Evolutionary conservation across 1,284 basidiomycete species (phyloP), one percentile per base, ranked within the genome.

Genomic region (Trametes polyzona): DNA sequence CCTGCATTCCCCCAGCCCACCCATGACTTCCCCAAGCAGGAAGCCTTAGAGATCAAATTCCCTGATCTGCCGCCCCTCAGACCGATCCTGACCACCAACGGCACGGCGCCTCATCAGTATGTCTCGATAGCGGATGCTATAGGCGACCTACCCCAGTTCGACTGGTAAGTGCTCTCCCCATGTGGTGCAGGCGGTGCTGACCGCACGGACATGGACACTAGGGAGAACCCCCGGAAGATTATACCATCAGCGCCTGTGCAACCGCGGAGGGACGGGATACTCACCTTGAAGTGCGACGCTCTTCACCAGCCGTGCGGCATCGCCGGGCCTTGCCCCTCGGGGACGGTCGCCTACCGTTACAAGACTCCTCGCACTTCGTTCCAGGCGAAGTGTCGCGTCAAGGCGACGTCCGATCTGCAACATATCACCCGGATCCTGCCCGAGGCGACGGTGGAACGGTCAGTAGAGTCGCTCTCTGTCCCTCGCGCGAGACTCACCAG

Each of bases 51-150:
- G 10, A 80, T 89, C 37, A 78, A 74, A 42, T 71, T 84, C 44
- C 76, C 76, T 26, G 74, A 33, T 12, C 32, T 69, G 5, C 64
- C 72, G 16, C 51, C 61, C 0, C 69, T 84, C 26, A 66, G 64
- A 5, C 81, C 84, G 0, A 79, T 88, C n/a, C 72, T 71, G 5
- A 76, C 76, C 1, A 60, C 69, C 10, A 59, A 64, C 26, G 86
- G 86, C 0, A 76, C 74, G 1, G 83, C 83, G 2, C 78, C 80
- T 0, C 80, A 83, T 67, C 74, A 73, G 2, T 76, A 75, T 58
- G 80, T 90, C 8, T 81, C 82, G 0, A 78, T 90, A 41, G 75
- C 79, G 14, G 87, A 90, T 65, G 87, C 90, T 0, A 89, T 91
- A 47, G 74, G 76, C 3, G 89, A 92, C 67, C 73, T 92, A 12